Base-by-base conservation (phyloP, 148 eudicot genomes). In the Arbutus unedo region DNA sequence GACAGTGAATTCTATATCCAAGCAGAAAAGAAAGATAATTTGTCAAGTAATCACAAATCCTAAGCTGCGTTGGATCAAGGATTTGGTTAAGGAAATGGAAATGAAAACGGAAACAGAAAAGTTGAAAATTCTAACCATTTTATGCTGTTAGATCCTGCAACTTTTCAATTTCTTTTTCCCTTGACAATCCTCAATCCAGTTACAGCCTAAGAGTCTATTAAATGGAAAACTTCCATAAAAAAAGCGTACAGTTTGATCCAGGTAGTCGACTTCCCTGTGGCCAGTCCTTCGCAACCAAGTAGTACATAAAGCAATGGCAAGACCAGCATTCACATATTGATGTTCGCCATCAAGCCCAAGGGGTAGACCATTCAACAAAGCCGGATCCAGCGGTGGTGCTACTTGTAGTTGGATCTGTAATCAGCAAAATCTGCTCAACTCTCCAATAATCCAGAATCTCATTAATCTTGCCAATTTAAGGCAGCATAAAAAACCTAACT, bases 291-390 rank as follows among this genome's bases (percentile, higher is more conserved):
- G 93, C 82, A 97, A 97, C 93, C 95, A 97, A 74, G 96, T 87
- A 84, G 98, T 91, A 85, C 96, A 93, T 81, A 97, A 83, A 57
- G 94, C 90, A 82, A 97, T 88, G 51, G 99, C 99, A 84, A 97
- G 97, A 68, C 97, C 97, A 81, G 99, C 99, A 87, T 97, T 97
- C 72, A 90, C 51, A 77, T 89, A 92, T 79, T 97, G 99, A 86
- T 97, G 99, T 50, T 93, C 96, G 5, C 99, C 99, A 73, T 88
- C 89, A 60, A 97, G 98, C 87, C 93, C 96, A 74, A 97, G 96
- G 80, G 83, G 90, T 79, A 82, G 73, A 79, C 95, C 96, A 74
- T 87, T 85, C 77, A 97, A 90, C 85, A 87, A 77, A 81, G 81
- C 82, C 72, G 85, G 86, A 81, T 94, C 91, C 88, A 94, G 82